Evolutionary conservation across 352 stramenopile species (phyloP), one percentile per base, ranked within the genome.

Genomic region (Pythium periplocum): DNA sequence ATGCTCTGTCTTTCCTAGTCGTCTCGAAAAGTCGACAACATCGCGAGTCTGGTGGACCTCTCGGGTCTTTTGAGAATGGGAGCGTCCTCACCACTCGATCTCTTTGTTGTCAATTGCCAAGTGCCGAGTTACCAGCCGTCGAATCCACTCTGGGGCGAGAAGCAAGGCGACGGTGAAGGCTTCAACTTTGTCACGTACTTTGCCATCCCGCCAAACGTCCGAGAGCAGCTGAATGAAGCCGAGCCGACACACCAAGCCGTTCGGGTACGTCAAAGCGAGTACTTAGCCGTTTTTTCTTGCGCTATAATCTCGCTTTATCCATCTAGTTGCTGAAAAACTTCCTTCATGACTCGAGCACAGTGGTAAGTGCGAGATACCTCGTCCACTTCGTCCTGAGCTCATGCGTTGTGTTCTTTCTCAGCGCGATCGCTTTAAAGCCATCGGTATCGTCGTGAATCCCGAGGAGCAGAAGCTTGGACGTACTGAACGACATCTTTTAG

Each of bases 141-240:
- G n/a, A 93, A 93, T 60, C 82, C 82, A 7, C 55, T 93, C 32
- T 93, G 82, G 82, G 82, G 82, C 0, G 82, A 93, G 34, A 83
- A 87, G 53, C 74, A 87, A 51, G 75, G 69, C 17, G 75, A 93
- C 49, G 82, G 79, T 17, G 66, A 65, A 37, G 82, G 82, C 2
- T 90, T 90, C 56, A 93, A 90, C 66, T 90, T 90, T 49, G 66
- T 93, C 8, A 86, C 75, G 32, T 93, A 89, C 54, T 88, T 88
- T 59, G 69, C 73, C 4, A 89, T 93, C 42, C 69, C 82, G 10
- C 62, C 67, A 3, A 44, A 54, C 12, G 60, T 93, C 39, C 73
- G 82, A n/a, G 66, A 59, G 35, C 74, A 82, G 66, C 62, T 93
- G 6, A 56, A 85, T 6, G 56, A 61, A 0, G 39, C 61, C 2